Evolutionary conservation across 2,329 filamentous ascomycete genomes (phyloP).

Genomic region (Venturia carpophila): DNA sequence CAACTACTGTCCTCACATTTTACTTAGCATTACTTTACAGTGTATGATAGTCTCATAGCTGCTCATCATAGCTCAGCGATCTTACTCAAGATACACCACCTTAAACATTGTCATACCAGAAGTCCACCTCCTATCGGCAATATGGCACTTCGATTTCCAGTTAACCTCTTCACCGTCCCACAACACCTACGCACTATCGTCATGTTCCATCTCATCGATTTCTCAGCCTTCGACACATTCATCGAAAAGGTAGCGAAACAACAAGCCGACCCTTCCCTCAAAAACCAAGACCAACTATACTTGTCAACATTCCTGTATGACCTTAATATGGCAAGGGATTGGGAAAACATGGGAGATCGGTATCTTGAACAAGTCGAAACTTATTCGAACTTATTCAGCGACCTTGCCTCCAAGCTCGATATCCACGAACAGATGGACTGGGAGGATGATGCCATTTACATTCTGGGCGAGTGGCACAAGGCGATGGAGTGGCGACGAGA

Average conservation of each 20-base stretch:
- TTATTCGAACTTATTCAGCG: not conserved
- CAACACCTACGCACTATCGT: not conserved
- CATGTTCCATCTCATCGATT: constrained; percentile 3
- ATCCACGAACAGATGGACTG: not conserved
- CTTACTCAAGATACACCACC: not conserved
- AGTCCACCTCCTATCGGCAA: not conserved
- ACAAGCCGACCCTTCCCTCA: not conserved
- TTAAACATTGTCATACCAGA: not conserved
- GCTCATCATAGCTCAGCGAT: not conserved
- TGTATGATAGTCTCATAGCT: not conserved
- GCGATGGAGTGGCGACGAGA: not conserved
- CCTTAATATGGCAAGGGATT: not conserved
- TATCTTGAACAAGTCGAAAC: not conserved
- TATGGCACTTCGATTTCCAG: not conserved
- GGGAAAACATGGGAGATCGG: not conserved
- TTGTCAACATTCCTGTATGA: not conserved
- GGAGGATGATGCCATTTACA: not conserved
- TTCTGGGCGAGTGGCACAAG: not conserved
- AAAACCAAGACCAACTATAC: not conserved
- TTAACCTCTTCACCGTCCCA: not conserved
- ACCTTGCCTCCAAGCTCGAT: not conserved
- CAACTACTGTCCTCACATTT: not conserved
- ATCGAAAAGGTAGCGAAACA: not conserved
- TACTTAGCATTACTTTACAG: not conserved
- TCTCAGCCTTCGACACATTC: not conserved